These are phyloP conservation scores for Nicotiana knightiana DNA, from an alignment of 257 asterid genomes.

Conservation along the genomic window DNA sequence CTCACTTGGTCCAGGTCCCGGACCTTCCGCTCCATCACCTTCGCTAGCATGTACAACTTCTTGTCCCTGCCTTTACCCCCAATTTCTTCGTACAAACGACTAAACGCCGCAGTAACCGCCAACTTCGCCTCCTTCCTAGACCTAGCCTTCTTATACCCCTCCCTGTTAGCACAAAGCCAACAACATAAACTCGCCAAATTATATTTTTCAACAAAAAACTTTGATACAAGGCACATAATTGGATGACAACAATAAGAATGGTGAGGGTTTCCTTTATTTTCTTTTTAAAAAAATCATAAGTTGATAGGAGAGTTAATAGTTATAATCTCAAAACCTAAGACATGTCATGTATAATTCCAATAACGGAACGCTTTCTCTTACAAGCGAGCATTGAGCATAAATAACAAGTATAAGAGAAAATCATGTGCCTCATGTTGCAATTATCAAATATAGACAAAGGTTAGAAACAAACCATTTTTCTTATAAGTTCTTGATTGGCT, in stretches of 20 bases:
- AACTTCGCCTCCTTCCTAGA: no score
- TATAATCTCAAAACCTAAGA: background rate
- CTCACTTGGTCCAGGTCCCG: no score
- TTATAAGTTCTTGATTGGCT: conserved; percentile 60
- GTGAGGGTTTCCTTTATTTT: background rate
- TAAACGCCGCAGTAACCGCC: no score
- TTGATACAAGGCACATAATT: background rate
- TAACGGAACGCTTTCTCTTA: background rate
- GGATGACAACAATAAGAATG: background rate
- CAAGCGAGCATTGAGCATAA: background rate
- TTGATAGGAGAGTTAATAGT: background rate
- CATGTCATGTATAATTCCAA: background rate
- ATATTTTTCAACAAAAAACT: background rate
- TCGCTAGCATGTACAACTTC: no score
- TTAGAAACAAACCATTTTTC: conserved; percentile 62
- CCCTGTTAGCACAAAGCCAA: no score
- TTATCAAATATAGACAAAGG: background rate
- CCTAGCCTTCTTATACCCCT: no score
- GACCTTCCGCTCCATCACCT: no score
- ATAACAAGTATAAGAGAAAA: background rate
- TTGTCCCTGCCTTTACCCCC: no score
- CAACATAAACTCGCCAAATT: background rate
- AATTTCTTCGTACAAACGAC: no score
- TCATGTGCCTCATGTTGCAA: background rate
- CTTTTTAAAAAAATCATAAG: background rate